phyloP scores from a whole-genome alignment of 306 rosid genomes.

The Vigna trinervia region DNA sequence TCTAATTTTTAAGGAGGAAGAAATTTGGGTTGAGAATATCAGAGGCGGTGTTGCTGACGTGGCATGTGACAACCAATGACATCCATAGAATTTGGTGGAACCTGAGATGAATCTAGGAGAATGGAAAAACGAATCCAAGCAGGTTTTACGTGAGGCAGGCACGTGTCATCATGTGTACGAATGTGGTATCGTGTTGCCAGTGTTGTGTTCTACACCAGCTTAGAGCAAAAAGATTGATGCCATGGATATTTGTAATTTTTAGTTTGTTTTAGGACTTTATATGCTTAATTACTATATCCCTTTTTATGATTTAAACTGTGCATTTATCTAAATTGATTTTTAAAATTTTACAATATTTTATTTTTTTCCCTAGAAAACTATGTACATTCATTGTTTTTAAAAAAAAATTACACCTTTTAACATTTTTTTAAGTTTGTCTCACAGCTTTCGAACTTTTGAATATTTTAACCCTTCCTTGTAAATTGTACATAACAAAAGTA shows the following conservation, averaged over 20 bases:
- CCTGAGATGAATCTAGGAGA: slow-evolving; percentile 46
- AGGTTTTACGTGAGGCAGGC: slow-evolving; percentile 24
- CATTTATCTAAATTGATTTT: too few relatives aligned
- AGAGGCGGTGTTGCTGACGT: slow-evolving; percentile 54
- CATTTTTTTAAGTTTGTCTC: too few relatives aligned
- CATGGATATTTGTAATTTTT: background rate
- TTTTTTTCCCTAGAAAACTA: too few relatives aligned
- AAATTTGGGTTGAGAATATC: slow-evolving; percentile 52
- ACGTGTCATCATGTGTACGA: slow-evolving; percentile 42
- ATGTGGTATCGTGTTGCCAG: background rate
- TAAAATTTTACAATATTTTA: too few relatives aligned
- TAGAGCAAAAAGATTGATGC: background rate
- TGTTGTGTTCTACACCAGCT: background rate
- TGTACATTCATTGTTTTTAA: too few relatives aligned
- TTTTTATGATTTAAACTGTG: too few relatives aligned
- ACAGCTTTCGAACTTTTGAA: too few relatives aligned
- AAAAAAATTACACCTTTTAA: too few relatives aligned
- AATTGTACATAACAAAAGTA: too few relatives aligned
- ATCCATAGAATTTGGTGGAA: slow-evolving; percentile 49
- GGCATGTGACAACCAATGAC: slow-evolving; percentile 65
- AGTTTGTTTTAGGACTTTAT: too few relatives aligned
- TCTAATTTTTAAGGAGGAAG: slow-evolving; percentile 59
- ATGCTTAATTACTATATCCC: background rate
- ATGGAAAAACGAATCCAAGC: slow-evolving; percentile 27
- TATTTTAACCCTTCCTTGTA: too few relatives aligned